Conservation (phyloP, 2,329 filamentous ascomycete genomes). For the Cadophora sp. region DNA sequence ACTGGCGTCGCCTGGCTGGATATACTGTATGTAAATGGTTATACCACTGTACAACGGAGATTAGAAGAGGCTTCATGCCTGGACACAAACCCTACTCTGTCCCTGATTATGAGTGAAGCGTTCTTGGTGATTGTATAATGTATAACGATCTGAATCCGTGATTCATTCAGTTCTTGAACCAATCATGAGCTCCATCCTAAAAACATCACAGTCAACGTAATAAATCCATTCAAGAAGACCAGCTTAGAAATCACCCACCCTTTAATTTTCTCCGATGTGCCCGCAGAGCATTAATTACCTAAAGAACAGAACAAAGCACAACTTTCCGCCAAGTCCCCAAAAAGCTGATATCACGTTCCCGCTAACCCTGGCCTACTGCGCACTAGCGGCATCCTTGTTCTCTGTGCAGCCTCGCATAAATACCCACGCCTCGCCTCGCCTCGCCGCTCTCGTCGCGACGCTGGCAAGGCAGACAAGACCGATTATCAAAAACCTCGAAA, state of each 20-base stretch:
- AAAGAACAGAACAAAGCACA: background rate
- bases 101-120: background rate
- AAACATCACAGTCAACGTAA: background rate
- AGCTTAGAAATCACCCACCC: too few species aligned
- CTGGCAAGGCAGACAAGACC: slow-evolving; percentile 14
- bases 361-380: slow-evolving; percentile 9
- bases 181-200: background rate
- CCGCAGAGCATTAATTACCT: too few species aligned
- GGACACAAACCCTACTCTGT: background rate
- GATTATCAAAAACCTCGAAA: slow-evolving; percentile 10
- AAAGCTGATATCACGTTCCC: slow-evolving; percentile 21
- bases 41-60: slow-evolving; percentile 25
- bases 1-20: slow-evolving; percentile 6
- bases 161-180: background rate
- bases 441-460: slow-evolving; percentile 23
- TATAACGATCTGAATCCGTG: background rate
- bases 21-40: slow-evolving; percentile 25
- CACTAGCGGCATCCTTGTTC: slow-evolving; percentile 6
- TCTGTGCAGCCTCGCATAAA: slow-evolving; percentile 35
- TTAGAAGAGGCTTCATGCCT: background rate
- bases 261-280: too few species aligned
- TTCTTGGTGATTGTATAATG: background rate
- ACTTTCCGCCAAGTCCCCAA: background rate
- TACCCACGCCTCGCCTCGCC: slow-evolving; percentile 26
- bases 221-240: too few species aligned